phyloP scores from a whole-genome alignment of 1,284 basidiomycete species.

The Ganoderma meredithae region DNA sequence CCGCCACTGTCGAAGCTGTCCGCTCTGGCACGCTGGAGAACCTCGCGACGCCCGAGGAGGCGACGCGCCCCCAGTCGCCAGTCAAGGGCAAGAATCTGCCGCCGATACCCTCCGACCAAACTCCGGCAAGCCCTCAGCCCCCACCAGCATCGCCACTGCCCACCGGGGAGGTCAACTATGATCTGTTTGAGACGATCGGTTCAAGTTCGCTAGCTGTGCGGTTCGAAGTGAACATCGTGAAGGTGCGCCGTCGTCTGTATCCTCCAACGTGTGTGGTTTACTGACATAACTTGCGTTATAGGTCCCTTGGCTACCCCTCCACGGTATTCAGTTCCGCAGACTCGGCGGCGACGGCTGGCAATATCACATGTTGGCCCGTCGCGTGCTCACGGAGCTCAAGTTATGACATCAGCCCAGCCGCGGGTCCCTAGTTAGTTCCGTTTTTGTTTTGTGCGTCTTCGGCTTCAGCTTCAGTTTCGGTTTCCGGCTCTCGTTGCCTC shows the following conservation, averaged over 20 bases:
- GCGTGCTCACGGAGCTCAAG: slow-evolving; percentile 93
- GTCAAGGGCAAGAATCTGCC: slow-evolving; percentile 69
- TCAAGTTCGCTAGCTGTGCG: slow-evolving; percentile 84
- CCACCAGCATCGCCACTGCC: slow-evolving; percentile 57
- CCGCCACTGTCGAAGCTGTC: slow-evolving; percentile 49
- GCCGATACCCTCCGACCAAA: slow-evolving; percentile 75
- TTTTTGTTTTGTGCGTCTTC: slow-evolving; percentile 20
- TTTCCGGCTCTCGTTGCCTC: slow-evolving; percentile 12
- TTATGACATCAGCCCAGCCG: slow-evolving; percentile 57
- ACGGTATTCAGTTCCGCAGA: slow-evolving; percentile 96
- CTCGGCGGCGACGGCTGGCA: slow-evolving; percentile 96
- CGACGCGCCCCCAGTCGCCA: slow-evolving; percentile 48
- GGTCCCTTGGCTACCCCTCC: slow-evolving; percentile 93
- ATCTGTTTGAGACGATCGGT: slow-evolving; percentile 76
- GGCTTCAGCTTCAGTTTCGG: slow-evolving; percentile 17
- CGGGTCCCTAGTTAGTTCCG: slow-evolving; percentile 10
- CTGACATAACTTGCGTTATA: slow-evolving; percentile 42
- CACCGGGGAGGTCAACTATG: slow-evolving; percentile 69
- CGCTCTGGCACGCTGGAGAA: slow-evolving; percentile 41
- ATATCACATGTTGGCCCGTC: slow-evolving; percentile 95
- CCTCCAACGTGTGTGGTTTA: slow-evolving; percentile 7
- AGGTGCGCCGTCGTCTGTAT: slow-evolving; percentile 60
- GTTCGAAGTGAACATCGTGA: slow-evolving; percentile 95
- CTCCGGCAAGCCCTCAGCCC: slow-evolving; percentile 42
- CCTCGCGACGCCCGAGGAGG: slow-evolving; percentile 46